Conservation (phyloP, 139 green algal genomes). For the Chlamydomonas incerta region DNA sequence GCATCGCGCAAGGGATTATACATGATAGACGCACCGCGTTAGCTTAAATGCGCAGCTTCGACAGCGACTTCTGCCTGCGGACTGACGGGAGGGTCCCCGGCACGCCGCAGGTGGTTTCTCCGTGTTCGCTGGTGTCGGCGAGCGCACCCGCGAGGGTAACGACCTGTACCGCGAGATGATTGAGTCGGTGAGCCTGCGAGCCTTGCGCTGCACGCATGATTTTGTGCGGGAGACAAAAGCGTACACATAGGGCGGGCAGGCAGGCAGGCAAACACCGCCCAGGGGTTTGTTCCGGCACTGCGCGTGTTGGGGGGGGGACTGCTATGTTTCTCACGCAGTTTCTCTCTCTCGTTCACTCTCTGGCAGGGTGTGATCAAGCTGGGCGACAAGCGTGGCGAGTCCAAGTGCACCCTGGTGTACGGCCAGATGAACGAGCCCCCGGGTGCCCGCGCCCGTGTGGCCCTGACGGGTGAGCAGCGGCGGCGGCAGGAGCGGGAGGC, state of each 20-base stretch:
- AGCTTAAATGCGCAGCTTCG: background rate
- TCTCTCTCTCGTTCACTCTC: no score
- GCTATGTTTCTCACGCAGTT: no score
- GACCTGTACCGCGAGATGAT: slow-evolving; percentile 99
- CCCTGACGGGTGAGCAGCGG: slow-evolving; percentile 79
- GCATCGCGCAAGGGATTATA: no score
- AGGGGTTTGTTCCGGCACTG: no score
- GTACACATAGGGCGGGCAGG: no score
- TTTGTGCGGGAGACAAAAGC: no score
- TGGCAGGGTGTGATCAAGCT: slow-evolving; percentile 98
- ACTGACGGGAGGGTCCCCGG: background rate
- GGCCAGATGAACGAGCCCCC: slow-evolving; percentile 99
- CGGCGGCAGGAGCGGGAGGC: no score
- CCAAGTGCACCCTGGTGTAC: slow-evolving; percentile 99
- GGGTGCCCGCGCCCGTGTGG: slow-evolving; percentile 97
- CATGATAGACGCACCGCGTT: no score
- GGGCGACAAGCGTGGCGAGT: slow-evolving; percentile 88
- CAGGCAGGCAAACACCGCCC: no score
- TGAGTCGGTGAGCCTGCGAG: slow-evolving; percentile 72
- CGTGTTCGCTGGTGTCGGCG: slow-evolving; percentile 99
- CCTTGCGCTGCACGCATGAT: no score
- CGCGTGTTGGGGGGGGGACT: no score
- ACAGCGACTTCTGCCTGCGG: background rate
- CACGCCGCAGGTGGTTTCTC: slow-evolving; percentile 94
- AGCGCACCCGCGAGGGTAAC: slow-evolving; percentile 99